These are phyloP conservation scores for Rhododendron ferrugineum DNA, from an alignment of 148 eudicot species.

Conservation along the genomic window DNA sequence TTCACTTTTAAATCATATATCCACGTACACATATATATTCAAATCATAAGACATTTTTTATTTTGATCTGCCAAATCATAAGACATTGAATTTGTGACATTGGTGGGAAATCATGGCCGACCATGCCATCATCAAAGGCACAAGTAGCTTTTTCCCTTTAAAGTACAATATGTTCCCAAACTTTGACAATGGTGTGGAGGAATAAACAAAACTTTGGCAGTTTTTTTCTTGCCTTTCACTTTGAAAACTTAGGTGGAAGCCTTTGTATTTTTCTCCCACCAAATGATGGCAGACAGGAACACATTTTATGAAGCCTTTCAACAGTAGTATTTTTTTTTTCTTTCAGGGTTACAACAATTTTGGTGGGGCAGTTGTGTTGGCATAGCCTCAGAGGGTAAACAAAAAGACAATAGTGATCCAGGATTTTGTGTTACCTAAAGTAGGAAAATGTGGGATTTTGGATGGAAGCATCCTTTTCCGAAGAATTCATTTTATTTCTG, in stretches of 20 bases:
- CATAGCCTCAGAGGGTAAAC: conserved; percentile 13
- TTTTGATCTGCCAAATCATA: neutral
- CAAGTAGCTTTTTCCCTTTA: conserved; percentile 24
- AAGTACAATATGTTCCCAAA: conserved; percentile 14
- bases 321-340: neutral
- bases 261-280: conserved; percentile 27
- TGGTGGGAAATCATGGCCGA: conserved; percentile 48
- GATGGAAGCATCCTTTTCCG: conserved; percentile 16
- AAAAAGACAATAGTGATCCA: conserved; percentile 15
- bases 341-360: conserved; percentile 15
- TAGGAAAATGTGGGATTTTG: conserved; percentile 25
- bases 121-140: conserved; percentile 43
- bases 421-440: conserved; percentile 34
- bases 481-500: neutral
- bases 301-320: conserved; percentile 30
- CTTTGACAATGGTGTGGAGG: conserved; percentile 20
- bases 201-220: neutral
- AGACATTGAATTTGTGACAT: neutral
- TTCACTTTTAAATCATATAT: neutral
- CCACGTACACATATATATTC: neutral
- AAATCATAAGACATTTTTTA: neutral
- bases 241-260: conserved; percentile 28
- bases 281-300: conserved; percentile 62
- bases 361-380: conserved; percentile 41
- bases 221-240: conserved; percentile 9